Evolutionary conservation across 768 basidiomycete species (phyloP).

Genomic region (Neoboletus brunneissimus): DNA sequence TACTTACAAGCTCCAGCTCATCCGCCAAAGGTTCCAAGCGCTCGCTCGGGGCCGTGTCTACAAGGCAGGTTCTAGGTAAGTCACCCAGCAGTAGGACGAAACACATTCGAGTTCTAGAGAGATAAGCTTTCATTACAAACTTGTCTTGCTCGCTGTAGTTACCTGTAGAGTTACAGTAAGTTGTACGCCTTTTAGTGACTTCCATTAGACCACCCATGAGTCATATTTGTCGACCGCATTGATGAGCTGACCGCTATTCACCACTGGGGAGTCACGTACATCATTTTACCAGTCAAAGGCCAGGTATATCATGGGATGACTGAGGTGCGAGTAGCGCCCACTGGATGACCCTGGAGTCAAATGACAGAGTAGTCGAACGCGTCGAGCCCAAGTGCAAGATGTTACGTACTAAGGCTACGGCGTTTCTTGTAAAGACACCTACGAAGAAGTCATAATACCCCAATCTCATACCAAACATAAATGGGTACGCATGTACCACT

Average conservation of each 20-base stretch:
- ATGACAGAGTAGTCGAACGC: too few relatives aligned
- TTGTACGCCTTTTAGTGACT: not conserved
- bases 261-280: too few relatives aligned
- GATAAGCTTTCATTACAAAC: not conserved
- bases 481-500: slow-evolving; percentile 28
- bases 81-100: not conserved
- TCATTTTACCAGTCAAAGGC: too few relatives aligned
- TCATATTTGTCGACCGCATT: too few relatives aligned
- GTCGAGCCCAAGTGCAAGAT: too few relatives aligned
- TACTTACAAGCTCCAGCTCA: not conserved
- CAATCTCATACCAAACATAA: slow-evolving; percentile 6
- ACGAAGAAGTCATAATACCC: too few relatives aligned
- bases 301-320: too few relatives aligned
- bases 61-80: slow-evolving; percentile 39
- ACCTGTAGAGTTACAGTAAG: not conserved
- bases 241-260: too few relatives aligned
- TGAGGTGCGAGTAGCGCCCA: too few relatives aligned
- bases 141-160: not conserved
- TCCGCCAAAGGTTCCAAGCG: slow-evolving; percentile 42
- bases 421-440: not conserved
- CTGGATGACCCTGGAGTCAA: too few relatives aligned
- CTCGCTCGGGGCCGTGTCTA: slow-evolving; percentile 56
- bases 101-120: not conserved
- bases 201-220: too few relatives aligned
- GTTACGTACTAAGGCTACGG: not conserved